Evolutionary conservation across 306 rosid genomes (phyloP), one percentile per base, ranked within the genome.

Genomic region (Prunus mume): DNA sequence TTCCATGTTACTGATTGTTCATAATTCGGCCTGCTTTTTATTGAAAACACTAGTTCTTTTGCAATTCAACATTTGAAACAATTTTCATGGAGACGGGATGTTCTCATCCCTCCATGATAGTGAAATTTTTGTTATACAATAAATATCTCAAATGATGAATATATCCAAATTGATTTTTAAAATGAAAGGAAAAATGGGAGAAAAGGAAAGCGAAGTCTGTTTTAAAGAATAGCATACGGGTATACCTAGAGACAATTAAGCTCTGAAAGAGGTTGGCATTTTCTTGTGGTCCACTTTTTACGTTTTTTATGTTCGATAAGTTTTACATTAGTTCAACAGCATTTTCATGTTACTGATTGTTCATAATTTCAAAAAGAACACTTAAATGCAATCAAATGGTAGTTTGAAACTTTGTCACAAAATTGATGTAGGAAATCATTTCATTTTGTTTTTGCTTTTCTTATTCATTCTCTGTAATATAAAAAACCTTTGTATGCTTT

Each of bases 401-500:
- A 24, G 38, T 69, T 52, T 15, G 58, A 25, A 57, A 41, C 0
- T 24, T n/a, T 56, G 17, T 72, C 25, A 41, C 20, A 57, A 5
- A 22, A 45, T 13, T 43, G 72, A 20, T 32, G 41, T 2, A 72
- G 68, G 18, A 41, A 28, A 41, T 19, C 6, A 18, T 72, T 38
- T 58, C 43, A 9, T 79, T 47, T 51, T 83, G 46, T 43, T 65
- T 14, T 56, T 65, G 1, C 62, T 25, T 55, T 38, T 19, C 50
- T 61, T 83, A n/a, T 9, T 18, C 67, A 19, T 62, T 71, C 43
- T 47, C 46, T 72, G 47, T 56, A 47, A 76, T 52, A 13, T 47
- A 47, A 66, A 34, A 65, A 22, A 65, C 55, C 22, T 69, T 76
- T 65, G 71, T 61, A 13, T 79, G 32, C 77, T 68, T 65, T 72